Conservation (phyloP, 2,329 filamentous ascomycete species). For the Grosmannia penicillata region DNA sequence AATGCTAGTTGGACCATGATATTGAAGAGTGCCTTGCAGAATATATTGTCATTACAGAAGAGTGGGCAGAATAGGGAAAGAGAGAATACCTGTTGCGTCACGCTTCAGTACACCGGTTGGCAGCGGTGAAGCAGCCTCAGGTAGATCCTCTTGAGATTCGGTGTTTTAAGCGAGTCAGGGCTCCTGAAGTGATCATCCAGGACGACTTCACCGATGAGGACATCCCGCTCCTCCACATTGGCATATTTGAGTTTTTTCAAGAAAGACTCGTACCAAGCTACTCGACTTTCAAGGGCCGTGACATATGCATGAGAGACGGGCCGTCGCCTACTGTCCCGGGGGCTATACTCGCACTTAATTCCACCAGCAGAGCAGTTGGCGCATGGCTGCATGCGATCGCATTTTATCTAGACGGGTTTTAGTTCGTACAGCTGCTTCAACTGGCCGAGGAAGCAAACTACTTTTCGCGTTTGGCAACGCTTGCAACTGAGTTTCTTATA, state of each 20-base stretch:
- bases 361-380: not conserved
- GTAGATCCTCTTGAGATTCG: not conserved
- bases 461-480: not conserved
- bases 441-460: not conserved
- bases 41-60: not conserved
- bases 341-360: not conserved
- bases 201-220: not conserved
- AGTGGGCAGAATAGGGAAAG: not conserved
- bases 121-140: not conserved
- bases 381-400: not conserved
- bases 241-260: not conserved
- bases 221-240: not conserved
- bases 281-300: not conserved
- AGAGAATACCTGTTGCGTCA: not conserved
- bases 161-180: too few relatives aligned
- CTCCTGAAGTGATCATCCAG: not conserved
- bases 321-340: not conserved
- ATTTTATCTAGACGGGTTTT: not conserved
- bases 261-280: not conserved
- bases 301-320: not conserved
- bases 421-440: not conserved
- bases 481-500: not conserved
- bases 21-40: not conserved
- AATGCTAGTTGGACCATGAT: conserved; percentile 1
- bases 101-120: not conserved